These are phyloP conservation scores for Inonotus obliquus DNA, from an alignment of 1,284 basidiomycete genomes.

Conservation along the genomic window DNA sequence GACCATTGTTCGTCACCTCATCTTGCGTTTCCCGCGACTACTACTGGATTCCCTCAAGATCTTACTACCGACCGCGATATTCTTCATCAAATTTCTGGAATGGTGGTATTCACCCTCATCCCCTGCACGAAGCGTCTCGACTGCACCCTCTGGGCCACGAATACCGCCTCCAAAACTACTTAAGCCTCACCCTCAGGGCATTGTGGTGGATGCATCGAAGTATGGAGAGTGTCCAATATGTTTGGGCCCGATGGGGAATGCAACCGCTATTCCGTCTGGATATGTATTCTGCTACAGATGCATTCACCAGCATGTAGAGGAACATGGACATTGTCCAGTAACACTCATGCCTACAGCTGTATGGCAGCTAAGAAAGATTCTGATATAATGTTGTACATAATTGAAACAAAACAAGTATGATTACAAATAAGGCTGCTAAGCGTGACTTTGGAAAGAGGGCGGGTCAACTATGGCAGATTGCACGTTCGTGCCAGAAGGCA, in stretches of 20 bases:
- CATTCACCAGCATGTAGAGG: slow-evolving; percentile 80
- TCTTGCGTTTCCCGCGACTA: slow-evolving; percentile 53
- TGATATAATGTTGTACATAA: slow-evolving; percentile 31
- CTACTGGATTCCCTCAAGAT: slow-evolving; percentile 76
- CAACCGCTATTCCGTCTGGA: slow-evolving; percentile 87
- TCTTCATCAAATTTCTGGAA: slow-evolving; percentile 95
- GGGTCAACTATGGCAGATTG: background rate
- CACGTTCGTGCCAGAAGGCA: slow-evolving; percentile 15
- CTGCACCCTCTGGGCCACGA: slow-evolving; percentile 57
- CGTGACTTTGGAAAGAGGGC: background rate
- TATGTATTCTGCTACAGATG: slow-evolving; percentile 98
- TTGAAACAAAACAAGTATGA: background rate
- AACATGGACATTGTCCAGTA: slow-evolving; percentile 79
- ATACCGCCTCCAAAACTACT: slow-evolving; percentile 75
- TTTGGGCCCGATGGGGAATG: slow-evolving; percentile 72
- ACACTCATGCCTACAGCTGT: slow-evolving; percentile 70
- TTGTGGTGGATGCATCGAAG: slow-evolving; percentile 51
- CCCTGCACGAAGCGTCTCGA: slow-evolving; percentile 65
- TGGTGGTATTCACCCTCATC: slow-evolving; percentile 99
- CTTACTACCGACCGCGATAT: slow-evolving; percentile 87
- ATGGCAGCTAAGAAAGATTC: slow-evolving; percentile 85
- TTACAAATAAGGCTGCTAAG: background rate
- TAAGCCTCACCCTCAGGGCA: slow-evolving; percentile 62
- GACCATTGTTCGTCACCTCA: slow-evolving; percentile 38
- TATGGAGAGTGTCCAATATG: slow-evolving; percentile 89